These are phyloP conservation scores for Xenosphaeropsis pyriputrescens DNA, from an alignment of 2,329 filamentous ascomycete genomes.

Conservation along the genomic window DNA sequence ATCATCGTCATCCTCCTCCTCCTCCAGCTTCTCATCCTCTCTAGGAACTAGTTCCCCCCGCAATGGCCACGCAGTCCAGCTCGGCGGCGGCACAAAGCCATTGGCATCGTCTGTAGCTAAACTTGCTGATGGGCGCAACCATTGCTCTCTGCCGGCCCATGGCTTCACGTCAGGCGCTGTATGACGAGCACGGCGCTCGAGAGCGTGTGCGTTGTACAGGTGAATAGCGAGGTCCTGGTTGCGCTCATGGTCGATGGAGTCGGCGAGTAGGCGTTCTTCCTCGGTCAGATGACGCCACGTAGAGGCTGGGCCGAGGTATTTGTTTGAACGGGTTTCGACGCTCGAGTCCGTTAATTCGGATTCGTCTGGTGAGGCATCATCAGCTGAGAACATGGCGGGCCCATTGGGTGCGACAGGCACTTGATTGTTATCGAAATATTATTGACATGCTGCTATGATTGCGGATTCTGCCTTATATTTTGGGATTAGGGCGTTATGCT, in stretches of 20 bases:
- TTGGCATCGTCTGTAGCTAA: constrained; percentile 9
- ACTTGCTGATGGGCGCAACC: constrained; percentile 6
- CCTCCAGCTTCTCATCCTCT: constrained; percentile 31
- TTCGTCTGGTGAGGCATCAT: background rate
- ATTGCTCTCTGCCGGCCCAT: constrained; percentile 24
- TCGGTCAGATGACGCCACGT: constrained; percentile 53
- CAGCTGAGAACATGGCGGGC: too few relatives aligned
- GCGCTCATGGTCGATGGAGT: constrained; percentile 46
- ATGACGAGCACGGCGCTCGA: constrained; percentile 35
- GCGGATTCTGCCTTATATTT: too few relatives aligned
- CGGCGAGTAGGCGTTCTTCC: constrained; percentile 45
- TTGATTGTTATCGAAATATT: too few relatives aligned
- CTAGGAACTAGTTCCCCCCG: constrained; percentile 44
- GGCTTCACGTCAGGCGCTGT: constrained; percentile 5
- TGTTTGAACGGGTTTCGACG: constrained; percentile 41
- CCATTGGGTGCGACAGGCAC: too few relatives aligned
- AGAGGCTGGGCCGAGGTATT: constrained; percentile 50
- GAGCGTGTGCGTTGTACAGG: constrained; percentile 61
- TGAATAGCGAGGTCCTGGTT: constrained; percentile 59
- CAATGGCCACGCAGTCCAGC: constrained; percentile 82
- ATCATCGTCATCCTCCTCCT: constrained; percentile 32
- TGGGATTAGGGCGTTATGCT: too few relatives aligned
- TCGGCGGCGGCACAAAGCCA: constrained; percentile 34
- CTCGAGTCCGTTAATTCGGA: background rate
- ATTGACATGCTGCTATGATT: too few relatives aligned